Evolutionary conservation across 352 stramenopile genomes (phyloP), one percentile per base, ranked within the genome.

Genomic region (Phytophthora cajani): DNA sequence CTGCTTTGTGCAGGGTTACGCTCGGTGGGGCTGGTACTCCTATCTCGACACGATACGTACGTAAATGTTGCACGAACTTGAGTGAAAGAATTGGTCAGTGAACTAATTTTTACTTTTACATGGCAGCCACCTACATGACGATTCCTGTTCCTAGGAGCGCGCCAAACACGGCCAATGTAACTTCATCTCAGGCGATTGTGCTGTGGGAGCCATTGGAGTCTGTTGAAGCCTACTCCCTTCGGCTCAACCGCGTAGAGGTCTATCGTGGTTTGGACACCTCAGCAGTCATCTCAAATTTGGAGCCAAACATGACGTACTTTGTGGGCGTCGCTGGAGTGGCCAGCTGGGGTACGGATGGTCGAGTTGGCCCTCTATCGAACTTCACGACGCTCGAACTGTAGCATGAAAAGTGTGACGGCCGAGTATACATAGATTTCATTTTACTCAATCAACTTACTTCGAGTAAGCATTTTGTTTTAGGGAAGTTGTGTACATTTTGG

Each of bases 231-330:
- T 95, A 95, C 64, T 92, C 85, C 21, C 73, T 95, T 46, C 78
- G 80, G 0, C 71, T 95, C 5, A 95, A 95, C 58, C 78, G 80
- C 25, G 85, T 95, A 10, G 82, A 93, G 66, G 79, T 92, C 5
- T 93, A 92, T 60, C 85, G 85, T 10, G 85, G 83, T 25, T 50
- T 82, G 23, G 64, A 81, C 25, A 86, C 74, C 0, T 74, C 59
- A n/a, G 69, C 82, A 0, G 9, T 69, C 1, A 60, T 95, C 54
- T 52, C 67, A 0, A 76, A 76, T 10, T 60, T 95, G 2, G 38
- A 86, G 64, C 70, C 84, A 2, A 93, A 92, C 47, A 67, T 85
- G 32, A 95, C 85, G 7, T 95, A 94, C 62, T 95, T 91, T 33
- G 42, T 91, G 23, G 77, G 74, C 3, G 82, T 95, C n/a, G 84